Evolutionary conservation across 441 rosid species (phyloP), one percentile per base, ranked within the genome.

Genomic region (Populus hybrid): DNA sequence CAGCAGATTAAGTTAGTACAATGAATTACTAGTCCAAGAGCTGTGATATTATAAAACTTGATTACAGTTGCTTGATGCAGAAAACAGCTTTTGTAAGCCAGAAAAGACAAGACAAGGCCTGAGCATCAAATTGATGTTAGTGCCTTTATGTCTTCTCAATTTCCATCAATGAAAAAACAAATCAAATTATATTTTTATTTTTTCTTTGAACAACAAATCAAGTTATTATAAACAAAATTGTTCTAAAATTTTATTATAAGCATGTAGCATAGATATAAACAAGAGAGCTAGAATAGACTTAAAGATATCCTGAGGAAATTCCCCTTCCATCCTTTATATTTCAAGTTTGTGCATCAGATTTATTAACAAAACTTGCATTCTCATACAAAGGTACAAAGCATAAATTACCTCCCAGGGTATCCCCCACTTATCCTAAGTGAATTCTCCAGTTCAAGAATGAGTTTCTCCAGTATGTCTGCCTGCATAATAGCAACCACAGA

Each of bases 391-490:
- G 75, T 10, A 76, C 30, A 75, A 74, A 68, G 76, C 26, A 81
- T 73, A 77, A 65, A 75, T 82, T 83, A 97, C 99, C 98, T 92
- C 84, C 93, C 94, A 23, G 95, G 97, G 79, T 84, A 97, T 78
- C 78, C 84, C 73, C 93, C 97, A 40, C 76, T 87, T 30, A 74
- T 84, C 86, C 85, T 86, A 74, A 94, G 83, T 23, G 97, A 93
- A 81, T 90, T 85, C 90, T 94, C 98, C 88, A 97, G 86, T 84
- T 93, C 94, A 67, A 97, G 86, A 87, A 91, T 84, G 78, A 97
- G 87, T 77, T 92, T 87, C 89, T 93, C 97, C 83, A 97, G 75
- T 80, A 94, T 85, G 81, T 97, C 93, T 78, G 98, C 97, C 99
- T 95, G 90, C 69, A 81, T 61, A 81, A 78, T 69, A 38, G 57